Base-by-base conservation (phyloP, 345 rosid species). In the Kandelia obovata region DNA sequence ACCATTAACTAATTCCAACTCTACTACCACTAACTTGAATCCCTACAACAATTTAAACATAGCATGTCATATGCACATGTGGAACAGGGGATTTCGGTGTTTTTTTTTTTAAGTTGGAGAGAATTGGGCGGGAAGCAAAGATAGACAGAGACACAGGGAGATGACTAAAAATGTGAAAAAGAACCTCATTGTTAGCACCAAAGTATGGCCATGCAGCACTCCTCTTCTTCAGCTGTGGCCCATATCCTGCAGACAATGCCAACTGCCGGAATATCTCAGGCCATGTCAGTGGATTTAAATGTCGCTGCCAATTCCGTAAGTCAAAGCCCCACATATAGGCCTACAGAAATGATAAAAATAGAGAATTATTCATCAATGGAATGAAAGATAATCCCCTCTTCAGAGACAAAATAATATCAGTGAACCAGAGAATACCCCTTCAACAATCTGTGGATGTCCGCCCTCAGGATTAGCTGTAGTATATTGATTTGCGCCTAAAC, bases 271-370 rank as follows among this genome's bases (percentile, higher is more conserved):
- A 82, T 75, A 96, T 81, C 77, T 96, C 99, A 46, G 97, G 98
- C 99, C 99, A 96, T 27, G 99, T 92, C 68, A 92, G 32, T 73
- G 92, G 86, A 74, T 83, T 87, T 76, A 96, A 83, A 84, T 88
- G 91, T 70, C 68, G 85, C 82, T 92, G 96, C 99, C 99, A 96
- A 79, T 89, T 88, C 72, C 85, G 87, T 61, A 96, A 88, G 81
- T 96, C 97, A 74, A 96, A 96, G 65, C 99, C 99, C 99, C 99
- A 96, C 25, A 84, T 77, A 88, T 92, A 92, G 28, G 99, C 98
- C 99, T 96, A 81, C 17, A 72, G 19, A 72, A 58, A 70, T 47
- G 66, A 58, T n/a, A 74, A n/a, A 56, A 20, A 59, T n/a, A 34
- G 53, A 64, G 49, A 59, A 47, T 3, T 20, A 13, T 31, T 70